A percentile compares a stretch with the other conserved stretches of the same genome.
Conservation (phyloP, 257 asterid species). For the Verbena officinalis region DNA sequence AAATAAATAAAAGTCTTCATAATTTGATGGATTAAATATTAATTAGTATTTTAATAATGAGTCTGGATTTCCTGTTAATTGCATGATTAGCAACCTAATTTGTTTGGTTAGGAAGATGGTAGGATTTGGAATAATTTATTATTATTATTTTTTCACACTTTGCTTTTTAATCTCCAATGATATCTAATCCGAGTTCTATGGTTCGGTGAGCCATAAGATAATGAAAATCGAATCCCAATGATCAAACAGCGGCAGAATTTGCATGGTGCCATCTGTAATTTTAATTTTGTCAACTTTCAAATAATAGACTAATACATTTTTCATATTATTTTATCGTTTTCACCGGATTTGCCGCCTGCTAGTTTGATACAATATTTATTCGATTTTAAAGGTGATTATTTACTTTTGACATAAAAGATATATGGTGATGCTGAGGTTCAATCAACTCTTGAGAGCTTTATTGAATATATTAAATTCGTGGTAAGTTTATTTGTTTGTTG, state of each 20-base stretch:
- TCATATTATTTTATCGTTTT: neutral
- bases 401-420: too few species aligned
- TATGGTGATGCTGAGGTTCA: too few species aligned
- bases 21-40: conserved; percentile 7
- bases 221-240: conserved; percentile 30
- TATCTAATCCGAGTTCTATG: neutral
- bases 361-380: too few species aligned
- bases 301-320: neutral
- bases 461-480: too few species aligned
- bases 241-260: conserved; percentile 23
- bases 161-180: neutral
- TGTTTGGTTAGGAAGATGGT: neutral
- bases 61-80: neutral
- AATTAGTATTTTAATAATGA: neutral
- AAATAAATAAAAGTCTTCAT: conserved; percentile 22
- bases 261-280: conserved; percentile 21
- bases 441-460: too few species aligned
- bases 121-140: neutral
- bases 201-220: conserved; percentile 24
- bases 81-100: neutral
- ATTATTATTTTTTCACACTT: neutral
- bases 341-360: too few species aligned
- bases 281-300: conserved; percentile 25
- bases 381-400: too few species aligned
- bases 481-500: too few species aligned